Evolutionary conservation across 805 yeast genomes (phyloP), one percentile per base, ranked within the genome.

Genomic region (Jamesozyma piceae): DNA sequence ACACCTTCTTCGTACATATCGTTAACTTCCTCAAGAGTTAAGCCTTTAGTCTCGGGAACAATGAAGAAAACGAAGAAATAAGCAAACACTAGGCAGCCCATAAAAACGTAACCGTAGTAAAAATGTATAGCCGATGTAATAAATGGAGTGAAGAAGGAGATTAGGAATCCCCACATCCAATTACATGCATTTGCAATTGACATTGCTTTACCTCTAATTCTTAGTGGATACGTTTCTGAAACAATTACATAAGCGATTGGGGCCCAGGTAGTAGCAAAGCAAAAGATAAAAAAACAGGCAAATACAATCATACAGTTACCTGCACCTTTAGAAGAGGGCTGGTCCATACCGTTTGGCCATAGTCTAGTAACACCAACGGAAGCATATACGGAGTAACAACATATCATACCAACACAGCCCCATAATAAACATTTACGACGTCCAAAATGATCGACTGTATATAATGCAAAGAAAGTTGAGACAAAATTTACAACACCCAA

Each of bases 21-120:
- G 60, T 84, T 88, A 49, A 85, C 85, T 65, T 85, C 88, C 66
- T 85, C 95, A 60, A 86, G 73, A 36, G 84, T 73, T 55, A 84
- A 73, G 45, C 94, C 94, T 67, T 77, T 78, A 43, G 95, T 86
- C 65, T 83, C 90, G 54, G 78, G 78, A 46, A 86, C 77, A 52
- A 73, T 72, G 71, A 84, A 78, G 71, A 73, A 77, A 42, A 83
- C 83, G 62, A 81, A 86, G 64, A 81, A 68, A 58, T 80, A 54
- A 21, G 74, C 65, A 49, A 68, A 74, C 18, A 77, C 63, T 66
- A 78, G 65, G 60, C 83, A 78, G 2, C 83, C 84, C 54, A 76
- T 64, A 55, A 71, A 71, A 27, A 65, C 78, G 58, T 75, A 80
- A 41, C 95, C 94, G 58, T 80, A 78, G 64, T 75, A 73, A 69